A percentile compares a stretch with the other conserved stretches of the same genome.
phyloP scores from a whole-genome alignment of 106 monocot genomes.

The Alisma plantagoaquatica region DNA sequence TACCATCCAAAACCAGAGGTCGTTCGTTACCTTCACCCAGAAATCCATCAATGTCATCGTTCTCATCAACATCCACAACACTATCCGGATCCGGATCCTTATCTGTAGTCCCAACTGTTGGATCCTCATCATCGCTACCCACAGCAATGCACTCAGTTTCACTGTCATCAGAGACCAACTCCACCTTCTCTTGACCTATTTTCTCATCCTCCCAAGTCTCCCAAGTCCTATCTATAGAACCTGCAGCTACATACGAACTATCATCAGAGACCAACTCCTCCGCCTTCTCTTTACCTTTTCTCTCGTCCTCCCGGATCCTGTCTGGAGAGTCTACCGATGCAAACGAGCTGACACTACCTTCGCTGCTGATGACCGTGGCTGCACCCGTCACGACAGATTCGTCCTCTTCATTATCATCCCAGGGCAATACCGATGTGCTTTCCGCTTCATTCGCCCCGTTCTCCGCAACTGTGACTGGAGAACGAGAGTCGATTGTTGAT shows the following conservation, averaged over 20 bases:
- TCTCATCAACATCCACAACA: conserved; percentile 14
- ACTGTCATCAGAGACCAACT: neutral
- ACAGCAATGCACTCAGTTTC: conserved; percentile 1
- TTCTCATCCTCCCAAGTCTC: conserved; percentile 1
- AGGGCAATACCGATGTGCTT: no score
- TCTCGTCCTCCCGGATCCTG: no score
- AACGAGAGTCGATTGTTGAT: no score
- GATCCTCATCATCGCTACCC: neutral
- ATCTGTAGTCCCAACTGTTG: neutral
- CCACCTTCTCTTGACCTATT: conserved; percentile 5
- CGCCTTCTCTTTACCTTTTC: no score
- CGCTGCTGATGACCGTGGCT: no score
- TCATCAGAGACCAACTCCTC: no score
- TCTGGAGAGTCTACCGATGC: no score
- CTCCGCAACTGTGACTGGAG: no score
- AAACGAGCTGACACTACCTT: no score
- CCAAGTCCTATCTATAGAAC: neutral
- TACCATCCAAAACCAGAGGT: conserved; percentile 24
- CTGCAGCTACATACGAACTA: conserved; percentile 2
- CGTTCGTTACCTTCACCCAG: conserved; percentile 8
- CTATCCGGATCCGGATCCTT: neutral
- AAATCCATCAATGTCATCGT: neutral
- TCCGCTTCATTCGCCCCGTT: no score
- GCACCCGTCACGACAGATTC: no score
- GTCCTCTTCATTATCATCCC: no score